Evolutionary conservation across 2,329 filamentous ascomycete genomes (phyloP).

Genomic region (Thelonectria olida): DNA sequence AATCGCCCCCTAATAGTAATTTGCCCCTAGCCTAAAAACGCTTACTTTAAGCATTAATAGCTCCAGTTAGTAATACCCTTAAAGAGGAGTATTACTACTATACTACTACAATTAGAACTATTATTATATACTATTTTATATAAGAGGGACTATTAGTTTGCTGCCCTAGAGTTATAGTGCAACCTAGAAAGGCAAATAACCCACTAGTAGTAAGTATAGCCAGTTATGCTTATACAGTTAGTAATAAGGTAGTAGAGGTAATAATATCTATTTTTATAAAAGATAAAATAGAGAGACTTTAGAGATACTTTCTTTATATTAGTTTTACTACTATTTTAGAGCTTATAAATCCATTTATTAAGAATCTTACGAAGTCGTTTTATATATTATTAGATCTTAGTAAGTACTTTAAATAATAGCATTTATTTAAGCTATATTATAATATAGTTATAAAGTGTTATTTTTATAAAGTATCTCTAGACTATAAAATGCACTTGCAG

Average conservation of each 20-base stretch:
- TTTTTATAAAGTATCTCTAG: neutral
- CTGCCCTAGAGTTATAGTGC: neutral
- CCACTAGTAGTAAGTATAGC: too few species aligned
- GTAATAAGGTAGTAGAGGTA: too few species aligned
- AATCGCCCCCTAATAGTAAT: constrained; percentile 4
- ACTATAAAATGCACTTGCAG: constrained; percentile 17
- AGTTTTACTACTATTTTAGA: neutral
- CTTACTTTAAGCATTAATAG: constrained; percentile 2
- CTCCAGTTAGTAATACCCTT: neutral
- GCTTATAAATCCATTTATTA: neutral
- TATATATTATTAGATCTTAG: neutral
- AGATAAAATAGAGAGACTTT: neutral
- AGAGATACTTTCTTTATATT: constrained; percentile 7
- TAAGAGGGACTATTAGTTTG: neutral
- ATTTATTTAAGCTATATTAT: constrained; percentile 10
- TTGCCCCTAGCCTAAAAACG: neutral
- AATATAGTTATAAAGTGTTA: neutral
- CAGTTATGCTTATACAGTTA: too few species aligned
- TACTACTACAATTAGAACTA: neutral
- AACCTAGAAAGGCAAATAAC: too few species aligned
- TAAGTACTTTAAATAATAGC: constrained; percentile 10
- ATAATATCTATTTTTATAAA: constrained; percentile 1
- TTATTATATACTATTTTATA: constrained; percentile 15
- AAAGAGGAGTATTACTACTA: neutral
- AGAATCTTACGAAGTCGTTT: neutral